Evolutionary conservation across 768 basidiomycete species (phyloP).

Genomic region (Candolleomyces aberdarensis): DNA sequence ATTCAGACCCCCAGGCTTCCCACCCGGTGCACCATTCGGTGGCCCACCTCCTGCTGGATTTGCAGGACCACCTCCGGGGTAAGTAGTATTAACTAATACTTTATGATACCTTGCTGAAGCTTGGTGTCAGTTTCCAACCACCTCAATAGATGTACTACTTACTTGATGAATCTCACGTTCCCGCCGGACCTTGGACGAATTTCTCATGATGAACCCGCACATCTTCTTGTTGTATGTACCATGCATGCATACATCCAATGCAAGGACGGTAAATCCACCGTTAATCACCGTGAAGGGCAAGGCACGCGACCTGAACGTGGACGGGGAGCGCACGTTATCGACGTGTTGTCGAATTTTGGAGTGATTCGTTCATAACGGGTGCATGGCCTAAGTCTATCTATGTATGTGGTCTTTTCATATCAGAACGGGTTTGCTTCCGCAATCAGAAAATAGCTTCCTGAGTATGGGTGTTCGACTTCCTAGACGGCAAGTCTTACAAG

Average conservation of each 20-base stretch:
- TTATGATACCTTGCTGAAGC: slow-evolving; percentile 12
- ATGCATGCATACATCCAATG: not conserved
- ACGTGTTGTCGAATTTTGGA: not conserved
- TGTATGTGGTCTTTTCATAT: not conserved
- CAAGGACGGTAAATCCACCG: too few species aligned
- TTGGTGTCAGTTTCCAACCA: slow-evolving; percentile 44
- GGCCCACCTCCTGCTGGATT: slow-evolving; percentile 77
- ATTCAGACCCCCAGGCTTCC: slow-evolving; percentile 82
- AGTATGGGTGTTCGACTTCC: not conserved
- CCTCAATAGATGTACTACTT: slow-evolving; percentile 30
- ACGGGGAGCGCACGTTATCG: not conserved
- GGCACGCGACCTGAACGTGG: not conserved
- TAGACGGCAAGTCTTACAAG: too few species aligned
- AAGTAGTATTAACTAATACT: slow-evolving; percentile 19
- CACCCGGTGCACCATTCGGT: slow-evolving; percentile 70
- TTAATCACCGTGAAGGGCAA: not conserved
- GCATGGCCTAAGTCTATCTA: not conserved
- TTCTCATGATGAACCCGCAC: not conserved
- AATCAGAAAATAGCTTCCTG: slow-evolving; percentile 6
- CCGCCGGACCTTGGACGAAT: not conserved
- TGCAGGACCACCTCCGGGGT: slow-evolving; percentile 84
- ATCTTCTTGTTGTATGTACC: not conserved
- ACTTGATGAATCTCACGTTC: not conserved
- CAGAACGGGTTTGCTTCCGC: slow-evolving; percentile 1
- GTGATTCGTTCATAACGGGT: not conserved